Base-by-base conservation (phyloP, 495 filamentous ascomycete species). In the Chaetomium fimeti region DNA sequence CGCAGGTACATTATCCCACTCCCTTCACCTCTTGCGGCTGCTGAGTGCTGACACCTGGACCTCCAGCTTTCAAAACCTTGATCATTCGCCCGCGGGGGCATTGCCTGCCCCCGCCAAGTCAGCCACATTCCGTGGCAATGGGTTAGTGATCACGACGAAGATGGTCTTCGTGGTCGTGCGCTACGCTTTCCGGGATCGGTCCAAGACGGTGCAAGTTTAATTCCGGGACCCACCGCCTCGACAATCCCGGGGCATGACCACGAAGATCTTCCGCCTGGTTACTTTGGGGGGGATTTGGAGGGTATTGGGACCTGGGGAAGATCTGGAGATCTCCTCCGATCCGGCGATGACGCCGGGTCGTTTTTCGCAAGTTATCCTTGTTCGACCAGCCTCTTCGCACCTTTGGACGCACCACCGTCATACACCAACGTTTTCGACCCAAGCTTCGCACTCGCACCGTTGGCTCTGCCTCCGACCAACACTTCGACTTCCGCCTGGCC, bases 31-130 rank as follows among this genome's bases (percentile, higher is more conserved):
- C 20, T 47, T 1, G 18, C 45, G 4, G 4, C 45, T 0, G n/a
- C 20, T n/a, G n/a, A n/a, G n/a, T n/a, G n/a, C n/a, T n/a, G n/a
- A n/a, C n/a, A n/a, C n/a, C n/a, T 49, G 24, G 12, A 20, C 4
- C 32, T 5, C 45, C 16, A 52, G 24, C 13, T 5, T 4, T 5
- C 16, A 36, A 49, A 1, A 2, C 11, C 11, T 48, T 53, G 8
- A 60, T n/a, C 58, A 4, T 20, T 27, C 58, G 59, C 59, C 59
- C 45, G 59, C 59, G 59, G 59, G 59, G 59, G 49, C 59, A 16
- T 8, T 25, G 8, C 18, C 5, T 11, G 59, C 47, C 59, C 59
- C 59, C 59, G 59, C 59, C 48, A 16, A 54, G 32, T 27, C 27
- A 25, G 20, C 27, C 48, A 61, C 18, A 61, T 61, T 51, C 49